These are phyloP conservation scores for Przewalskia tangutica DNA, from an alignment of 257 asterid species.

Conservation along the genomic window DNA sequence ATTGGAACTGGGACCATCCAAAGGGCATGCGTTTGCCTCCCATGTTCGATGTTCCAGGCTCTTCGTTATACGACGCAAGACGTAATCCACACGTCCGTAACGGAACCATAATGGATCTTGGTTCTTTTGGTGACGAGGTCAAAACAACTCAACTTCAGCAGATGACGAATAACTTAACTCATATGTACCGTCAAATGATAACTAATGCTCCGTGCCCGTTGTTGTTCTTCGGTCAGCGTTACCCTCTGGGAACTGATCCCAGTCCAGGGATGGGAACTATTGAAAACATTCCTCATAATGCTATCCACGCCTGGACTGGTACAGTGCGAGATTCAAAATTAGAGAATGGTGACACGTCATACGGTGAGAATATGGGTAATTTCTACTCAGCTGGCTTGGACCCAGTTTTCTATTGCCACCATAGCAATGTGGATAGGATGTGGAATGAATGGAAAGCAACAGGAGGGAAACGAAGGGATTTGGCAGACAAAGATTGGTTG, in stretches of 20 bases:
- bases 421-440: constrained; percentile 6
- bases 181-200: too few species aligned
- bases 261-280: constrained; percentile 10
- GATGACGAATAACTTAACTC: too few species aligned
- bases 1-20: constrained; percentile 20
- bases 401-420: constrained; percentile 13
- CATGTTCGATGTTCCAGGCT: not conserved
- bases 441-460: not conserved
- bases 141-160: not conserved
- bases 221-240: constrained; percentile 8
- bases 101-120: constrained; percentile 3
- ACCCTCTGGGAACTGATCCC: not conserved
- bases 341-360: too few species aligned
- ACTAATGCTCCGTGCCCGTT: too few species aligned
- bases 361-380: constrained; percentile 9
- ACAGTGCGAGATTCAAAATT: fast-evolving
- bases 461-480: constrained; percentile 13
- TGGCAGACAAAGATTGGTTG: constrained; percentile 21
- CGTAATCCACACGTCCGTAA: constrained; percentile 12
- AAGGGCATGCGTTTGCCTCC: constrained; percentile 19
- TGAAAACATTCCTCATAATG: constrained; percentile 15
- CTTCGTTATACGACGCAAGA: not conserved
- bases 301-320: constrained; percentile 7
- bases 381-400: constrained; percentile 4
- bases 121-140: not conserved